Percentiles rank a stretch among this genome's conserved stretches.
These are phyloP conservation scores for Daldinia sp. DNA, from an alignment of 2,329 filamentous ascomycete species.

Conservation along the genomic window DNA sequence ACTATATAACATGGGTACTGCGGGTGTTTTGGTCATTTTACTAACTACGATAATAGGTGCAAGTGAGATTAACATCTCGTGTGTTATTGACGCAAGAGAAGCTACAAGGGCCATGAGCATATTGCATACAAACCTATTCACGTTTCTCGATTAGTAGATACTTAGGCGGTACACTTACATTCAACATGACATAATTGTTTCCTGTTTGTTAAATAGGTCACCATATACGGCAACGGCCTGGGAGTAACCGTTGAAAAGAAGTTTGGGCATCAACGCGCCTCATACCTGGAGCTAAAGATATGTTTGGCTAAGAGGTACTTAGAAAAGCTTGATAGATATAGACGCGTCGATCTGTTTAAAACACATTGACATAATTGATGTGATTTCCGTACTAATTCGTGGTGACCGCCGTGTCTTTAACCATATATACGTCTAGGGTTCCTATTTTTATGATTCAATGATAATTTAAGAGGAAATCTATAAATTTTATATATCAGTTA, in stretches of 20 bases:
- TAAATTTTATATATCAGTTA: no score
- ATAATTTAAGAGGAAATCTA: no score
- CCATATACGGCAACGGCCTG: background rate
- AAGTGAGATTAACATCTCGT: conserved; percentile 99
- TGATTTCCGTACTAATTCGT: background rate
- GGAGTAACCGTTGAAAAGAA: background rate
- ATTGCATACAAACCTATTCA: conserved; percentile 95
- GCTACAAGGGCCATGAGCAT: conserved; percentile 95
- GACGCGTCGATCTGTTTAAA: background rate
- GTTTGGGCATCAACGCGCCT: background rate
- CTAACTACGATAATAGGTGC: conserved; percentile 67
- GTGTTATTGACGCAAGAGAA: conserved; percentile 91
- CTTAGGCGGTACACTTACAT: background rate
- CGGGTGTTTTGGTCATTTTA: background rate
- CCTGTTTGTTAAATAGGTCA: background rate
- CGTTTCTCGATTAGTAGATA: conserved; percentile 79
- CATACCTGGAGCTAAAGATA: background rate
- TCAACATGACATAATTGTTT: background rate
- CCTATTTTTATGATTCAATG: no score
- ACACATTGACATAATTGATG: background rate
- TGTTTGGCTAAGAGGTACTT: background rate
- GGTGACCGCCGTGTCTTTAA: background rate
- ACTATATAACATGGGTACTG: background rate
- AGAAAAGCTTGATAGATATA: conserved; percentile 9
- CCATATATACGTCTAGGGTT: background rate